phyloP scores from a whole-genome alignment of 2,329 filamentous ascomycete genomes.

The Botrytis squamosa region DNA sequence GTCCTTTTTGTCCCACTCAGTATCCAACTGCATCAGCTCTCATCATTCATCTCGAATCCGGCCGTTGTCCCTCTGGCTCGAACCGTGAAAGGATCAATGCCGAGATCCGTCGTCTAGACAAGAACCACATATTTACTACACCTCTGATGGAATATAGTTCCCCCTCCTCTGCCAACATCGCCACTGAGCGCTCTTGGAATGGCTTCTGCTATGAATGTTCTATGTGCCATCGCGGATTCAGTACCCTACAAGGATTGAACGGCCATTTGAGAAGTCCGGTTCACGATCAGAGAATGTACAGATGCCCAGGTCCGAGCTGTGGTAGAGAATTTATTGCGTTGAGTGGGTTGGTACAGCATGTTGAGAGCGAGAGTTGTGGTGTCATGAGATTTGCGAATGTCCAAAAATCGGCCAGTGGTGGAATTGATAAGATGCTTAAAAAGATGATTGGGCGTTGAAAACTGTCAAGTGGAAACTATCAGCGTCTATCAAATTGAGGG shows the following conservation, averaged over 20 bases:
- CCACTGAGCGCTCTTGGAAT: constrained; percentile 47
- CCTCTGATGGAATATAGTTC: constrained; percentile 49
- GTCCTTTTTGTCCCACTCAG: constrained; percentile 53
- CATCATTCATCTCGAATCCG: constrained; percentile 59
- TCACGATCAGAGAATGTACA: constrained; percentile 47
- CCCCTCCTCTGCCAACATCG: constrained; percentile 38
- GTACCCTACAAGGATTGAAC: constrained; percentile 42
- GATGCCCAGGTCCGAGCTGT: constrained; percentile 28
- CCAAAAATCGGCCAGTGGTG: constrained; percentile 26
- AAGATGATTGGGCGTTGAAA: constrained; percentile 26
- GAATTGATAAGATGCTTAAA: constrained; percentile 39
- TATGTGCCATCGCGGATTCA: constrained; percentile 51
- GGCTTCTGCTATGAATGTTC: constrained; percentile 51
- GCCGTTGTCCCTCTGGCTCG: constrained; percentile 46
- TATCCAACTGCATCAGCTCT: constrained; percentile 55
- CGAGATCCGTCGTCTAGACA: constrained; percentile 48
- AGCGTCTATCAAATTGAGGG: neutral
- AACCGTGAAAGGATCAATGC: constrained; percentile 50
- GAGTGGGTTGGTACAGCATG: constrained; percentile 32
- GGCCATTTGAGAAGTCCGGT: constrained; percentile 54
- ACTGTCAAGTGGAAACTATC: neutral
- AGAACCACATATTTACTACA: constrained; percentile 50
- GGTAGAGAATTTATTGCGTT: constrained; percentile 28
- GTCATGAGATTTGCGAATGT: constrained; percentile 31
- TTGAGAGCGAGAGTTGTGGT: constrained; percentile 36